These are phyloP conservation scores for Mortierella sp. DNA, from an alignment of 371 early-diverging fungal species.

Conservation along the genomic window DNA sequence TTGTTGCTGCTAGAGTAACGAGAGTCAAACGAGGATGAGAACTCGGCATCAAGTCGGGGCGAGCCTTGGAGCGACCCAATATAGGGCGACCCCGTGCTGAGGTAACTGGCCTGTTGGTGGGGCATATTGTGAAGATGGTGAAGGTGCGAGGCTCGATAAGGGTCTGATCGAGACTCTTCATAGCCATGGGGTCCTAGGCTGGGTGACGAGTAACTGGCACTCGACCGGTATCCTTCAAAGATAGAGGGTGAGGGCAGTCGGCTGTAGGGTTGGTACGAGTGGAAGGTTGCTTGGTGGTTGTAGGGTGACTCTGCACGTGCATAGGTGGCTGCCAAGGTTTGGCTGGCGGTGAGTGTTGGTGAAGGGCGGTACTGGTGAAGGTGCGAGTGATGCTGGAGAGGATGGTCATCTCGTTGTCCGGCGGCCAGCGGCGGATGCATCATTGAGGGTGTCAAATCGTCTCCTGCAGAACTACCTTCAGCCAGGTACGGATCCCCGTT, in stretches of 20 bases:
- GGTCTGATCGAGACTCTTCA: constrained; percentile 34
- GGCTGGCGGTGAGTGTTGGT: constrained; percentile 39
- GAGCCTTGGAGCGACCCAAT: constrained; percentile 28
- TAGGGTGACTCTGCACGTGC: constrained; percentile 30
- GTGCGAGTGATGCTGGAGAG: too few relatives aligned
- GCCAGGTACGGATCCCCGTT: constrained; percentile 7
- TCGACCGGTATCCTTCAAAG: constrained; percentile 20
- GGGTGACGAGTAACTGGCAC: constrained; percentile 19
- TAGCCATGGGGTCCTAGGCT: constrained; percentile 20
- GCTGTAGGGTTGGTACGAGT: constrained; percentile 32
- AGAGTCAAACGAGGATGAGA: constrained; percentile 47
- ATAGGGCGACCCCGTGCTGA: constrained; percentile 22
- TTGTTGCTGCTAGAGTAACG: constrained; percentile 27
- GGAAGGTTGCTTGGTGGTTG: constrained; percentile 11
- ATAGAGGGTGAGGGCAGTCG: constrained; percentile 38
- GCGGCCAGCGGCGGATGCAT: constrained; percentile 26
- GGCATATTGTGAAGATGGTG: constrained; percentile 12
- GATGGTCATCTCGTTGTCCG: constrained; percentile 29
- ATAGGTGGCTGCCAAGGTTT: constrained; percentile 38
- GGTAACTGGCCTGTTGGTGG: not conserved
- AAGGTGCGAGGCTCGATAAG: constrained; percentile 44
- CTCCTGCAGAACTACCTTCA: constrained; percentile 12
- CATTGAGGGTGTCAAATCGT: constrained; percentile 20
- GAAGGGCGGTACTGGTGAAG: constrained; percentile 43
- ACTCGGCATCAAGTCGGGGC: constrained; percentile 37